Percentiles rank a stretch among this genome's conserved stretches.
Conservation (phyloP, 2,329 filamentous ascomycete genomes). For the Capronia epimyces region DNA sequence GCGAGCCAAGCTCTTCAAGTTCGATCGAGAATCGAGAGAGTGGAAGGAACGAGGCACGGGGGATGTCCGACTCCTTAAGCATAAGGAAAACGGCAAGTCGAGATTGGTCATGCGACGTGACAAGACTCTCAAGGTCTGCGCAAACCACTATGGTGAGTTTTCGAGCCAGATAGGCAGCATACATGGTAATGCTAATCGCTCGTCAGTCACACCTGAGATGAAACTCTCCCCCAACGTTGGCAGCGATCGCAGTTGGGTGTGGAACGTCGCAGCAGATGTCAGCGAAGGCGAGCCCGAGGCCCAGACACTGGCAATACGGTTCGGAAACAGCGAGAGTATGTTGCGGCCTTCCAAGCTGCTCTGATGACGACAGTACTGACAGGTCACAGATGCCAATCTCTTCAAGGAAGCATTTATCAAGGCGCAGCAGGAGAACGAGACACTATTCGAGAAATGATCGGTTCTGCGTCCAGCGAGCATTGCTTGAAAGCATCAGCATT, state of each 20-base stretch:
- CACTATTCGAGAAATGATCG: constrained; percentile 55
- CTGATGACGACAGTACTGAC: constrained; percentile 1
- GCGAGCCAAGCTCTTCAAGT: constrained; percentile 99
- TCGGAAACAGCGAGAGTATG: constrained; percentile 95
- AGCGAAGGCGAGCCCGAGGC: constrained; percentile 97
- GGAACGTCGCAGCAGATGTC: constrained; percentile 96
- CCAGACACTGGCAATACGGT: constrained; percentile 91
- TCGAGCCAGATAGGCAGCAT: background rate
- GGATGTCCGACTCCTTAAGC: constrained; percentile 92
- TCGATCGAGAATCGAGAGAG: constrained; percentile 82
- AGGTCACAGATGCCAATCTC: constrained; percentile 72
- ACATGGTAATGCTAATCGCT: constrained; percentile 25
- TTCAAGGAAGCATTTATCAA: constrained; percentile 98
- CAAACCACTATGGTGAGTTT: constrained; percentile 93
- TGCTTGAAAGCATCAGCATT: constrained; percentile 10
- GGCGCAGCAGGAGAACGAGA: constrained; percentile 93
- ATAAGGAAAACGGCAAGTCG: constrained; percentile 98
- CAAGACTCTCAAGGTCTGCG: constrained; percentile 99
- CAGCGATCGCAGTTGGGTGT: constrained; percentile 97
- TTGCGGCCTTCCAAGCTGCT: constrained; percentile 27
- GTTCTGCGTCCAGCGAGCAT: constrained; percentile 6
- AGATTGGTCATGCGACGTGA: constrained; percentile 97
- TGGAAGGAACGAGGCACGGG: constrained; percentile 99
- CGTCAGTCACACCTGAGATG: constrained; percentile 89
- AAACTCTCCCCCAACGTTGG: constrained; percentile 97